Evolutionary conservation across 371 early-diverging fungal species (phyloP).

Genomic region (Rhizomucor pusillus): DNA sequence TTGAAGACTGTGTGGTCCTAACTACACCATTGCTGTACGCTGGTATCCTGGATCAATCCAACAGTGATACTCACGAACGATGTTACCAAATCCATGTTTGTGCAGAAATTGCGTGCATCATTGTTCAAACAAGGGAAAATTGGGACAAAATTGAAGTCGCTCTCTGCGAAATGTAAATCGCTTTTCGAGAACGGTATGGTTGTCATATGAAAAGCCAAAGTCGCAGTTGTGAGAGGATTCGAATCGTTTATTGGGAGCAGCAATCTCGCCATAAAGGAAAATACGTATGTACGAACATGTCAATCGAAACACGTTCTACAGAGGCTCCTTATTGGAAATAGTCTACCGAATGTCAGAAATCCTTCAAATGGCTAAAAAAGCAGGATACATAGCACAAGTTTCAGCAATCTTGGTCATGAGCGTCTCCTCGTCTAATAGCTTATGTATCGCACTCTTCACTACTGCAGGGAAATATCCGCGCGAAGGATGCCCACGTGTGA

Average conservation of each 20-base stretch:
- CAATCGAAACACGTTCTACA: neutral
- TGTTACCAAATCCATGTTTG: too few species aligned
- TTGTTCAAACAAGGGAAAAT: too few species aligned
- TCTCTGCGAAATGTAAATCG: too few species aligned
- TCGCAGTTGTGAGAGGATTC: neutral
- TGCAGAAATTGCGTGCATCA: too few species aligned
- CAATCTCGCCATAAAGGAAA: neutral
- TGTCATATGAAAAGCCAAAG: neutral
- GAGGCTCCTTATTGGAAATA: conserved; percentile 1
- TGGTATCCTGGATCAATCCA: too few species aligned
- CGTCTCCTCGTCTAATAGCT: neutral
- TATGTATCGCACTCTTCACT: neutral
- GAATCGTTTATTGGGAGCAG: conserved; percentile 1
- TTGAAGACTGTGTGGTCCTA: too few species aligned
- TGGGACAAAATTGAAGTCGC: too few species aligned
- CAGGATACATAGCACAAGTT: neutral
- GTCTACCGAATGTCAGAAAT: neutral
- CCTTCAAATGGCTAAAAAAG: neutral
- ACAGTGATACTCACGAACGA: too few species aligned
- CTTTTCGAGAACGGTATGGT: too few species aligned
- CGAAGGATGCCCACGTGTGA: too few species aligned
- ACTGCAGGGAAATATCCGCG: conserved; percentile 1
- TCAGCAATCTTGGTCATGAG: conserved; percentile 1
- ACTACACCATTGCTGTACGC: too few species aligned
- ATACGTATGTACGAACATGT: neutral